These are phyloP conservation scores for Aspergillus pseudoviridinutans DNA, from an alignment of 2,329 filamentous ascomycete species.

Conservation along the genomic window DNA sequence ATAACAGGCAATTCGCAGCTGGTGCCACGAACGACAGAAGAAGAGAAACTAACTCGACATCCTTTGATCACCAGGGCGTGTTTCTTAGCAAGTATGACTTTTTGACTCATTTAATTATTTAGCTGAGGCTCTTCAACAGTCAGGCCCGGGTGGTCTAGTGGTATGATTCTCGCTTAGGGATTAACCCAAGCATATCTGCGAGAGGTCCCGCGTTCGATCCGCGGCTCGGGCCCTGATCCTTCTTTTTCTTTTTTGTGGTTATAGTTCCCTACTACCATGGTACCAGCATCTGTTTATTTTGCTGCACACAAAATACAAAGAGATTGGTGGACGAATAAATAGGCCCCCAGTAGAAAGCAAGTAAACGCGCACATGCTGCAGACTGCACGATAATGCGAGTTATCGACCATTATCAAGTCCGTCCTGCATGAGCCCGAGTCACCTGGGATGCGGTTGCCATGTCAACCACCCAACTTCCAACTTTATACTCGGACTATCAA, in stretches of 20 bases:
- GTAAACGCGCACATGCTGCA: background rate
- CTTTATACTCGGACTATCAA: background rate
- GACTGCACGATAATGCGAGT: too few relatives aligned
- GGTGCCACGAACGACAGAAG: background rate
- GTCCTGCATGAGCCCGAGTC: background rate
- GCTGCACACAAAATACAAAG: background rate
- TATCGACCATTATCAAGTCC: too few relatives aligned
- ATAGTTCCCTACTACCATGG: background rate
- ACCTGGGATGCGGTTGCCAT: constrained; percentile 1
- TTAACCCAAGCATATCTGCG: constrained; percentile 5
- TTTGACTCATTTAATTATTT: background rate
- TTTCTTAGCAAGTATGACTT: too few relatives aligned
- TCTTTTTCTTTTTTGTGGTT: background rate
- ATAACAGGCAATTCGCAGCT: background rate
- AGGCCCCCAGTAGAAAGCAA: too few relatives aligned
- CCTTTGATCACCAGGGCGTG: too few relatives aligned
- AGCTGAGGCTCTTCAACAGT: background rate
- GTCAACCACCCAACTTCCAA: background rate
- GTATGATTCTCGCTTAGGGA: constrained; percentile 11
- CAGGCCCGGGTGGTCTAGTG: constrained; percentile 7
- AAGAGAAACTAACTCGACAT: too few relatives aligned
- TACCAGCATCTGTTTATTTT: background rate
- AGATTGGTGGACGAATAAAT: background rate
- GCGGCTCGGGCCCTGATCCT: constrained; percentile 1
- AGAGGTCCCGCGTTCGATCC: constrained; percentile 6